Evolutionary conservation across 2,329 filamentous ascomycete genomes (phyloP), one percentile per base, ranked within the genome.

Genomic region (Penicillium sp.): DNA sequence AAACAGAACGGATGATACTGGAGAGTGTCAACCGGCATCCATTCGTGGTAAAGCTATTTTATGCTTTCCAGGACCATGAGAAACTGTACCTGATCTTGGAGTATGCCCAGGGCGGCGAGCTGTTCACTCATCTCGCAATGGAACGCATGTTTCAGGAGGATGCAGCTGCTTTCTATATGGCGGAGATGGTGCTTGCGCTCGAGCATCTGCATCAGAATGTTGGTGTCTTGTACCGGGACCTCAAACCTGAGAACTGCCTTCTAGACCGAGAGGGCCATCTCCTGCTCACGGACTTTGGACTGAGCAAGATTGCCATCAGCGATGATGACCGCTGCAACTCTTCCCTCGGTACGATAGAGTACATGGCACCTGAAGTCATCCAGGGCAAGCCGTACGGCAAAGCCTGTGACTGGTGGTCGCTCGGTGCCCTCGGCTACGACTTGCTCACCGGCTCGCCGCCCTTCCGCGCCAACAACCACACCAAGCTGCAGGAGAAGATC

Each of bases 311-410:
- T 20, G 84, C 90, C 1, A 78, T 93, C 11, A 83, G 89, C 42
- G 69, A 79, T 39, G 77, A 79, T 39, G 76, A 76, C 50, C 76
- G 75, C 20, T 96, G 91, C 75, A 87, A 89, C 68, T 95, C 88
- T 28, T 85, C 96, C 51, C 80, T 96, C 7, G 93, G 93, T 35
- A 98, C 93, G 0, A 84, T 96, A 43, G 93, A 97, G 64, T 98
- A 98, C 76, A 98, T 98, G 93, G 94, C 93, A 0, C 93, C 93
- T 1, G 93, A 98, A 69, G 86, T 98, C 36, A 81, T 98, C 45
- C 79, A 83, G 47, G 90, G 89, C 46, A 83, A 86, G 51, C 83
- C 87, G 51, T 98, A 98, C 64, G 90, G 91, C 59, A 91, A 90
- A 65, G 84, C 89, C 1, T 94, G 96, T 13, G 93, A 98, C 70